phyloP scores from a whole-genome alignment of 164 flowering plant species.

The Aristolochia californica region DNA sequence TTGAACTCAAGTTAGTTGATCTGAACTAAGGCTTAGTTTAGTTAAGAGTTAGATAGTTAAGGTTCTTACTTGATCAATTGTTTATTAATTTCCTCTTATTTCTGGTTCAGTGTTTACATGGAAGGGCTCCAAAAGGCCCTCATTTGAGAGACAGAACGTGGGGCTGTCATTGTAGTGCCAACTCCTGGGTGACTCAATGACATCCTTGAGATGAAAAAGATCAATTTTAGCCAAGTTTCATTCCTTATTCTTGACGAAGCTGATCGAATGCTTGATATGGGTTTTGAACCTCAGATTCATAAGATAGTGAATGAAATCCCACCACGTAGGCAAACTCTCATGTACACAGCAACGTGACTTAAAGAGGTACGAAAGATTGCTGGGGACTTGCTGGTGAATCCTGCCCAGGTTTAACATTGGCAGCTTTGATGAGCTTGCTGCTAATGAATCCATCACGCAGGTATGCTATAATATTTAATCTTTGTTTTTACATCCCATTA shows the following conservation, averaged over 20 bases:
- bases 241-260: slow-evolving; percentile 95
- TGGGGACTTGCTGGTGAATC: slow-evolving; percentile 69
- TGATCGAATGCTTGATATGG: slow-evolving; percentile 97
- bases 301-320: slow-evolving; percentile 92
- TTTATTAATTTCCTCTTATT: not conserved
- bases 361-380: slow-evolving; percentile 93
- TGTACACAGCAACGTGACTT: slow-evolving; percentile 99
- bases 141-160: slow-evolving; percentile 80
- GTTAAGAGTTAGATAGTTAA: not conserved
- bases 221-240: slow-evolving; percentile 70
- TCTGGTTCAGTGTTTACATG: slow-evolving; percentile 69
- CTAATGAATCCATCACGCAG: slow-evolving; percentile 93
- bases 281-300: slow-evolving; percentile 95
- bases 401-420: slow-evolving; percentile 93
- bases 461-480: slow-evolving; percentile 20
- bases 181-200: slow-evolving; percentile 97
- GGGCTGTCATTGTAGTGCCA: slow-evolving; percentile 87
- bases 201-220: slow-evolving; percentile 75
- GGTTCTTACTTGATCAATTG: not conserved
- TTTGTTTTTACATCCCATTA: not conserved
- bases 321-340: slow-evolving; percentile 78
- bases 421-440: slow-evolving; percentile 79
- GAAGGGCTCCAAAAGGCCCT: slow-evolving; percentile 84
- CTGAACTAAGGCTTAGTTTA: not conserved
- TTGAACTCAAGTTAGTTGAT: no score